These are phyloP conservation scores for Pythium angustatum DNA, from an alignment of 352 stramenopile species.

Conservation along the genomic window DNA sequence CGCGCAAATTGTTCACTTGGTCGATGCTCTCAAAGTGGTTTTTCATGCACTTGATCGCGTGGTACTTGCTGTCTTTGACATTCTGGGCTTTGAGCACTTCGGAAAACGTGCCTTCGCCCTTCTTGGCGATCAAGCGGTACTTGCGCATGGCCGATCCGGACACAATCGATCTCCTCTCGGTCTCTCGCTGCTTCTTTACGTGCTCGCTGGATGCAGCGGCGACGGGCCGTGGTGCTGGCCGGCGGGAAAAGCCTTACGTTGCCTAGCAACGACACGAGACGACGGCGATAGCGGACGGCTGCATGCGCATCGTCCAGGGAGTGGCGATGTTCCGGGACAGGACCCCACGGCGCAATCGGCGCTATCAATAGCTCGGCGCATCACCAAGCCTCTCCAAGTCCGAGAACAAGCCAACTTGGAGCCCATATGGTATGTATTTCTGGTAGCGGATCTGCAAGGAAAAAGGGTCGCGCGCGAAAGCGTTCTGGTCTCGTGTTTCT, in stretches of 20 bases:
- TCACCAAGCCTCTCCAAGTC: no score
- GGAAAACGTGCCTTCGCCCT: slow-evolving; percentile 96
- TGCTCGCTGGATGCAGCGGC: not conserved
- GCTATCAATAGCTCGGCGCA: slow-evolving; percentile 2
- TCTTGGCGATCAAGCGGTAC: slow-evolving; percentile 94
- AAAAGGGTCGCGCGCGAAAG: not conserved
- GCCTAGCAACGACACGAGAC: not conserved
- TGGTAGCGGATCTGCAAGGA: not conserved
- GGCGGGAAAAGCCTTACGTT: slow-evolving; percentile 2
- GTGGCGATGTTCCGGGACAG: not conserved
- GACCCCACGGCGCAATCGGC: not conserved
- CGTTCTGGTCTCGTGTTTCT: not conserved
- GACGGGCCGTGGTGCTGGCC: not conserved
- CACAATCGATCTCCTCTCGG: not conserved
- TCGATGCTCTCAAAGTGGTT: slow-evolving; percentile 96
- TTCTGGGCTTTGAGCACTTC: slow-evolving; percentile 93
- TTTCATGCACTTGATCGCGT: slow-evolving; percentile 99
- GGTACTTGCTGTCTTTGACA: slow-evolving; percentile 93
- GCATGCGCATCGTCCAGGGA: slow-evolving; percentile 14
- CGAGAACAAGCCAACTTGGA: no score
- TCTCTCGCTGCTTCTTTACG: no score
- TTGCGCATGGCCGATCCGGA: slow-evolving; percentile 79
- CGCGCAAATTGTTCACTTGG: slow-evolving; percentile 95
- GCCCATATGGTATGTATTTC: slow-evolving; percentile 1
- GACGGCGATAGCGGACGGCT: not conserved